These are phyloP conservation scores for Cystobasidiopsis lactophilus DNA, from an alignment of 768 basidiomycete species.

Conservation along the genomic window DNA sequence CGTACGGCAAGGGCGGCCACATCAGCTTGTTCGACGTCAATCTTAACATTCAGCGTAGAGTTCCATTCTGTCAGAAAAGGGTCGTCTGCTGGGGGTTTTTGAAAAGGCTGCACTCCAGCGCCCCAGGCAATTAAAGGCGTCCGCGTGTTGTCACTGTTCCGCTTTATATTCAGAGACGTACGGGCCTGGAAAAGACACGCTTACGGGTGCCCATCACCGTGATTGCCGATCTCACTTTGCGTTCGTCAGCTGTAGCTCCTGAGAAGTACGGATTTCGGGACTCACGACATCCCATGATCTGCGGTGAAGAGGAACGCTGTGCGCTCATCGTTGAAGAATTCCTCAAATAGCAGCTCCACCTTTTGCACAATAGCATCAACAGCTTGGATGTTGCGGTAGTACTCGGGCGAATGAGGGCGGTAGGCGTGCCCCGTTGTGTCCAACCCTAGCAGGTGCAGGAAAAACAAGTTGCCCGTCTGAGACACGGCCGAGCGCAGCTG, in stretches of 20 bases:
- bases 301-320: conserved; percentile 64
- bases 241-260: too few relatives aligned
- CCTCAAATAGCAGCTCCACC: conserved; percentile 38
- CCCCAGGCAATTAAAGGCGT: conserved; percentile 73
- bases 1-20: conserved; percentile 47
- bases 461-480: conserved; percentile 45
- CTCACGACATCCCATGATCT: conserved; percentile 63
- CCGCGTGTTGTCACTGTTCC: conserved; percentile 44
- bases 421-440: conserved; percentile 77
- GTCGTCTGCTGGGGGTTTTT: too few relatives aligned
- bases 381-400: conserved; percentile 59
- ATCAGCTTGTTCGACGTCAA: conserved; percentile 67
- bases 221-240: conserved; percentile 45
- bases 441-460: conserved; percentile 59
- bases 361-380: conserved; percentile 52
- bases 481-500: conserved; percentile 34
- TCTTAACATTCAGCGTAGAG: conserved; percentile 42
- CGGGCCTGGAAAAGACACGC: too few relatives aligned
- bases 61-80: too few relatives aligned
- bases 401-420: conserved; percentile 66
- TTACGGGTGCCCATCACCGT: conserved; percentile 62
- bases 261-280: too few relatives aligned
- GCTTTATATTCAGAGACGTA: too few relatives aligned
- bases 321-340: conserved; percentile 44
- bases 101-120: conserved; percentile 44